Evolutionary conservation across 2,329 filamentous ascomycete genomes (phyloP).

Genomic region (Tolypocladium inflatum): DNA sequence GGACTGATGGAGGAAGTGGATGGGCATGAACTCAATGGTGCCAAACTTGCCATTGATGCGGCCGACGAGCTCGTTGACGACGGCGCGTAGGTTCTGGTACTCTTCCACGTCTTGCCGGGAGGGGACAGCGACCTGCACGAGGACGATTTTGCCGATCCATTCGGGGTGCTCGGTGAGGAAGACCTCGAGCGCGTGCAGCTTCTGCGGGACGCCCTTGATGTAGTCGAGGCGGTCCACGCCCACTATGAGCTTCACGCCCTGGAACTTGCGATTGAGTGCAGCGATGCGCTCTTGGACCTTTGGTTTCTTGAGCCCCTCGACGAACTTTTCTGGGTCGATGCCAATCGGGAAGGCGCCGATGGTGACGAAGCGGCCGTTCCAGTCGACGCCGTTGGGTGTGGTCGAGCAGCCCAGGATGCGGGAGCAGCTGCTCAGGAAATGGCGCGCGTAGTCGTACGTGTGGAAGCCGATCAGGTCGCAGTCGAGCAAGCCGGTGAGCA

Average conservation of each 20-base stretch:
- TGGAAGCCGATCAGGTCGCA: slow-evolving; percentile 97
- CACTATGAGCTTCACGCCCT: slow-evolving; percentile 92
- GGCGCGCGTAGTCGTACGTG: slow-evolving; percentile 96
- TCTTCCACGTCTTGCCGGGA: slow-evolving; percentile 94
- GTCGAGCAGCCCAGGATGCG: slow-evolving; percentile 74
- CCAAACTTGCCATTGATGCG: slow-evolving; percentile 96
- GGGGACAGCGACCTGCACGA: slow-evolving; percentile 92
- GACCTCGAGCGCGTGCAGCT: slow-evolving; percentile 90
- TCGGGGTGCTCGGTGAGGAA: slow-evolving; percentile 96
- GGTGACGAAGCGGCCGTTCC: slow-evolving; percentile 77
- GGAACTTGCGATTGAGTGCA: slow-evolving; percentile 78
- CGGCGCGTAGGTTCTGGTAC: slow-evolving; percentile 90
- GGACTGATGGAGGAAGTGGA: slow-evolving; percentile 96
- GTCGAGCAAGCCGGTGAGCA: slow-evolving; percentile 78
- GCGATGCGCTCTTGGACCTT: slow-evolving; percentile 83
- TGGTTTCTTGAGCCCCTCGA: slow-evolving; percentile 75
- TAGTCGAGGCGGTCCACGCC: slow-evolving; percentile 96
- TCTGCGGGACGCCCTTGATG: slow-evolving; percentile 98
- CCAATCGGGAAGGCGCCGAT: slow-evolving; percentile 96
- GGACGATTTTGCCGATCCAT: slow-evolving; percentile 94
- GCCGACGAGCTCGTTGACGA: slow-evolving; percentile 93
- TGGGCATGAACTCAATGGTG: slow-evolving; percentile 97
- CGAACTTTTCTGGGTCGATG: slow-evolving; percentile 95
- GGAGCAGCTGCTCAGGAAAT: slow-evolving; percentile 95
- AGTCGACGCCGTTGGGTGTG: slow-evolving; percentile 88